Base-by-base conservation (phyloP, 306 rosid species). In the Fragaria ananassa region DNA sequence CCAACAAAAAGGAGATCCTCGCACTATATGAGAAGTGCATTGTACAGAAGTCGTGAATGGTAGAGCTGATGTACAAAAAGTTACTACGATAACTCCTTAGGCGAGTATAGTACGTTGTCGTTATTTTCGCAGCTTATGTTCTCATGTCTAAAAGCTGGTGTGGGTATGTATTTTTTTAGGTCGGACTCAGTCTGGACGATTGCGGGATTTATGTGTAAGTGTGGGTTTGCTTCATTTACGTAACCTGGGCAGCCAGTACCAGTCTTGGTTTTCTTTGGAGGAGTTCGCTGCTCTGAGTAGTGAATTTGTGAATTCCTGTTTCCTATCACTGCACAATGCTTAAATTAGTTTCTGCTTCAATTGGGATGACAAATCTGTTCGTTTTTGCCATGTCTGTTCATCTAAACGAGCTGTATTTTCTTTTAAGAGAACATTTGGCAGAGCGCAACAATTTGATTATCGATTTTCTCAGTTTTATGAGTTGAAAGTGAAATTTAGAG, bases 11-110 rank as follows among this genome's bases (percentile, higher is more conserved):
- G 78, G 99, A 92, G 23, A 81, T 91, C 74, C 74, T 92, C 66
- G 92, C 95, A 11, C 84, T 95, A 25, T 95, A 95, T 29, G 99
- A 95, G 90, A 89, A 82, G 72, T 86, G 86, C 78, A 66, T 96
- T 54, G 87, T 91, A 69, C 93, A 86, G 65, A 92, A 86, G 82
- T 86, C 77, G 17, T 92, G 89, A 83, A 82, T 25, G 31, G 18
- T 42, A 8, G 85, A 76, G 76, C 75, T 46, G 34, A 76, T 67
- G 85, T 78, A 50, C 12, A 37, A 10, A 64, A 41, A 14, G 8
- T 41, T 42, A 42, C 17, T 18, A 49, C 54, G 21, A 41, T 72
- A 8, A 41, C 76, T 74, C 49, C 37, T 46, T 64, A 21, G 84
- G 68, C 58, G 25, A 47, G 4, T 9, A 23, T 18, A 13, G 65